These are phyloP conservation scores for Micractinium sp. DNA, from an alignment of 139 green algal species.

Conservation along the genomic window DNA sequence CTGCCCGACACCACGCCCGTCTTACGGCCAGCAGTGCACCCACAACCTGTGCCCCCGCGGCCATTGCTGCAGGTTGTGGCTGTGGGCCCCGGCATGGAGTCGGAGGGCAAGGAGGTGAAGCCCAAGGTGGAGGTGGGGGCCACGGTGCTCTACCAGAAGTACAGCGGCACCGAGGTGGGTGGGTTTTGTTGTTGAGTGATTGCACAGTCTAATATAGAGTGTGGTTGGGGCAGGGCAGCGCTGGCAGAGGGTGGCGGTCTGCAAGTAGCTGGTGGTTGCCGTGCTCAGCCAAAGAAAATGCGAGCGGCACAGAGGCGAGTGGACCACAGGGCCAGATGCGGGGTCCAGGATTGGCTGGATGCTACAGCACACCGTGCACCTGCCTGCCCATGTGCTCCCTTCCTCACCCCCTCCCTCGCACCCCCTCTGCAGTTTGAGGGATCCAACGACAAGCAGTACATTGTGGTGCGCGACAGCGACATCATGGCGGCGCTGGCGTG, in stretches of 20 bases:
- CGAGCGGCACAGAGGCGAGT: too few species aligned
- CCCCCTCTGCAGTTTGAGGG: slow-evolving; percentile 75
- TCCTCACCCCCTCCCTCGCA: background rate
- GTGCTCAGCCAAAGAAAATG: too few species aligned
- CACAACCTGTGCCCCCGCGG: background rate
- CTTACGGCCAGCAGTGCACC: too few species aligned
- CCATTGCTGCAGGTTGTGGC: slow-evolving; percentile 71
- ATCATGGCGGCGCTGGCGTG: slow-evolving; percentile 82
- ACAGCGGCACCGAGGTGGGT: slow-evolving; percentile 30
- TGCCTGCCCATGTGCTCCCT: background rate
- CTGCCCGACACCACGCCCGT: background rate
- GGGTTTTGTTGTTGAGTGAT: too few species aligned
- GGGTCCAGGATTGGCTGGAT: too few species aligned
- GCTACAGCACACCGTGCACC: background rate
- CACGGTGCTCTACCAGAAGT: slow-evolving; percentile 87
- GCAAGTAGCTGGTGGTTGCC: too few species aligned
- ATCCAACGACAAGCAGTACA: slow-evolving; percentile 63
- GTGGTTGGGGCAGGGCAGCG: background rate
- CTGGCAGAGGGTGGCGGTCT: background rate
- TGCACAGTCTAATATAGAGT: background rate
- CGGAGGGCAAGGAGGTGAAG: slow-evolving; percentile 68
- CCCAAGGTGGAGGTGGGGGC: slow-evolving; percentile 71
- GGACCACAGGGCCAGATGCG: too few species aligned
- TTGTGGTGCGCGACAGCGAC: slow-evolving; percentile 88
- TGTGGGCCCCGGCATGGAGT: slow-evolving; percentile 76